These are phyloP conservation scores for Cordia subcordata DNA, from an alignment of 257 asterid species.

Conservation along the genomic window DNA sequence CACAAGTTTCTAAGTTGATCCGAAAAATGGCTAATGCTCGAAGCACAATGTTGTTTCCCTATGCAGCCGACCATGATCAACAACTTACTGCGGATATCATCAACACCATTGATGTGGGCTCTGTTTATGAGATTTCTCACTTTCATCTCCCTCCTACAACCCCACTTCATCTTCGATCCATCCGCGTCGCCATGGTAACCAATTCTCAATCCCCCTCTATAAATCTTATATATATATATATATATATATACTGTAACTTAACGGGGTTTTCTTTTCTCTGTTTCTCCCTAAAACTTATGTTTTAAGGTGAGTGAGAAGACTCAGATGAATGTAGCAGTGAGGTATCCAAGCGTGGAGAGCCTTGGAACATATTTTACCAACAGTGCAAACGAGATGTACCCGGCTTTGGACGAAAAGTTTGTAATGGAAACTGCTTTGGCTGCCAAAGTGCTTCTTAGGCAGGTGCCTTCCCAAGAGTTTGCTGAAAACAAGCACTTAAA, in stretches of 20 bases:
- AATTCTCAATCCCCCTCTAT: not conserved
- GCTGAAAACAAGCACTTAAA: constrained; percentile 45
- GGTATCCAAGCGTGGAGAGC: constrained; percentile 74
- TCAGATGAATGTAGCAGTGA: constrained; percentile 46
- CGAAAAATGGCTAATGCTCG: constrained; percentile 4
- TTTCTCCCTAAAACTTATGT: not conserved
- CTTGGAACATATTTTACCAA: constrained; percentile 54
- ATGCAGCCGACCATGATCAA: constrained; percentile 11
- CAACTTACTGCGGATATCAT: constrained; percentile 6
- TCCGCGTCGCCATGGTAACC: constrained; percentile 74
- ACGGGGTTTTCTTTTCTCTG: not conserved
- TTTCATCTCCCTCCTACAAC: constrained; percentile 55
- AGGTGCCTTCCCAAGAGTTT: constrained; percentile 43
- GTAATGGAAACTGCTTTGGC: constrained; percentile 65
- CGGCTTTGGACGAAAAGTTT: constrained; percentile 76
- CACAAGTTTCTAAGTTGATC: too few species aligned
- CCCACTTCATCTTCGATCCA: constrained; percentile 66
- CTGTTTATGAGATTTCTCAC: constrained; percentile 73
- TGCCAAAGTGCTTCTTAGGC: constrained; percentile 49
- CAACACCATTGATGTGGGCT: constrained; percentile 39
- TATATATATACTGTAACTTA: not conserved
- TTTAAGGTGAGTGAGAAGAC: constrained; percentile 76
- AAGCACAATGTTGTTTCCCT: not conserved
- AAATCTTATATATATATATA: not conserved
- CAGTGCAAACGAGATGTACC: constrained; percentile 63